A percentile compares a stretch with the other conserved stretches of the same genome.
Evolutionary conservation across 768 basidiomycete genomes (phyloP).

Genomic region (Asterophora parasitica): DNA sequence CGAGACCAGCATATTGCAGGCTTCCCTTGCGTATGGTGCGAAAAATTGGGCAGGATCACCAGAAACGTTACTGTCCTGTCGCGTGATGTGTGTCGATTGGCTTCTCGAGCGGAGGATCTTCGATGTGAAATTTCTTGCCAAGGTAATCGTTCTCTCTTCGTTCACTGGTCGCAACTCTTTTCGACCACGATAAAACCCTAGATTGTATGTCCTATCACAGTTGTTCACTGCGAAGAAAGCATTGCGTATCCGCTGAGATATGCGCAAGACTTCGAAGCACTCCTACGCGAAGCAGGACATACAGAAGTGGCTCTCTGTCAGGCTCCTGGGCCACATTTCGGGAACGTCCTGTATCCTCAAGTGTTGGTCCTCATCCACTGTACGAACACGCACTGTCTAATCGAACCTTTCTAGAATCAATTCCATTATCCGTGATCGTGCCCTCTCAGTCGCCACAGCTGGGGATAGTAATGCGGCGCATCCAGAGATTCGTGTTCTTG

Average conservation of each 20-base stretch:
- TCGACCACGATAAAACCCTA: conserved; percentile 1
- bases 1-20: background rate
- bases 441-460: background rate
- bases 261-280: conserved; percentile 17
- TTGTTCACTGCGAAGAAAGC: conserved; percentile 27
- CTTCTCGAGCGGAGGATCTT: conserved; percentile 4
- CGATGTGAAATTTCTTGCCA: conserved; percentile 12
- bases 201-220: conserved; percentile 24
- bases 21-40: conserved; percentile 5
- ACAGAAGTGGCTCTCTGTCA: conserved; percentile 16
- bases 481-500: background rate
- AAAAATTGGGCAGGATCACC: conserved; percentile 8
- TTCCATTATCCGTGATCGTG: conserved; percentile 3
- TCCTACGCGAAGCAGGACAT: conserved; percentile 19
- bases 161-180: background rate
- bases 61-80: background rate
- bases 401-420: conserved; percentile 3
- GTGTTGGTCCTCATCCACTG: conserved; percentile 14
- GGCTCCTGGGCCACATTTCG: conserved; percentile 27
- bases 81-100: conserved; percentile 2
- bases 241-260: conserved; percentile 24
- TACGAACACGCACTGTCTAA: too few relatives aligned
- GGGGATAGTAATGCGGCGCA: background rate
- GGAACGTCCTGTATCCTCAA: conserved; percentile 19
- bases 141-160: conserved; percentile 14